Conservation (phyloP, 176 grass and related monocot genomes). For the Zoysia pacifica region DNA sequence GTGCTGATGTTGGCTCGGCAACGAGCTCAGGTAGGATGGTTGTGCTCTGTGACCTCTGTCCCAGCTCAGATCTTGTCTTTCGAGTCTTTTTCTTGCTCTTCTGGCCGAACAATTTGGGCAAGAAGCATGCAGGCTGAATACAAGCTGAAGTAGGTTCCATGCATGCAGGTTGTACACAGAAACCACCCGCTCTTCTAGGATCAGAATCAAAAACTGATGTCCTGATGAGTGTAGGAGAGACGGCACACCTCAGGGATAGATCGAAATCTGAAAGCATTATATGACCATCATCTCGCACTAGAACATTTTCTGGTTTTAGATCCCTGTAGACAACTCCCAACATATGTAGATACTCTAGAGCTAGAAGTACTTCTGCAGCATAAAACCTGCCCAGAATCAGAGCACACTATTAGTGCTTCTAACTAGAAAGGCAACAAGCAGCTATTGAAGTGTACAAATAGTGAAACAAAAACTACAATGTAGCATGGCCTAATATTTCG, state of each 20-base stretch:
- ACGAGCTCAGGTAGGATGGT: conserved; percentile 68
- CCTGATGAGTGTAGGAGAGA: conserved; percentile 83
- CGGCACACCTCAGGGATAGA: conserved; percentile 79
- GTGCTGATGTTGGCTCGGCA: conserved; percentile 76
- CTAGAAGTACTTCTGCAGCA: conserved; percentile 86
- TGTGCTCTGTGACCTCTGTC: conserved; percentile 45
- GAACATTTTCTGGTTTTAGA: conserved; percentile 91
- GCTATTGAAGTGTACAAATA: neutral
- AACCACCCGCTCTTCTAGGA: conserved; percentile 50
- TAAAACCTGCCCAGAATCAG: conserved; percentile 74
- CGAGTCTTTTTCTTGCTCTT: conserved; percentile 80
- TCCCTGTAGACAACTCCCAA: conserved; percentile 92
- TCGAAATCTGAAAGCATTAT: conserved; percentile 99
- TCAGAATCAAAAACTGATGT: conserved; percentile 64
- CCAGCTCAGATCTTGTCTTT: conserved; percentile 55
- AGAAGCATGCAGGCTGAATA: conserved; percentile 81
- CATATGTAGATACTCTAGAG: conserved; percentile 96
- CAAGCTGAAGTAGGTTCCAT: conserved; percentile 83
- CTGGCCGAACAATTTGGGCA: conserved; percentile 75
- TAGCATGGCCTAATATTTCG: neutral
- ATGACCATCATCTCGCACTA: conserved; percentile 90
- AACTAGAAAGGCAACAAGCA: neutral
- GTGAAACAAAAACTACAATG: conserved; percentile 12
- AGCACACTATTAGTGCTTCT: conserved; percentile 31
- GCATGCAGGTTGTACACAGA: conserved; percentile 88